Conservation (phyloP, 768 basidiomycete genomes). For the Trametes gibbosa region DNA sequence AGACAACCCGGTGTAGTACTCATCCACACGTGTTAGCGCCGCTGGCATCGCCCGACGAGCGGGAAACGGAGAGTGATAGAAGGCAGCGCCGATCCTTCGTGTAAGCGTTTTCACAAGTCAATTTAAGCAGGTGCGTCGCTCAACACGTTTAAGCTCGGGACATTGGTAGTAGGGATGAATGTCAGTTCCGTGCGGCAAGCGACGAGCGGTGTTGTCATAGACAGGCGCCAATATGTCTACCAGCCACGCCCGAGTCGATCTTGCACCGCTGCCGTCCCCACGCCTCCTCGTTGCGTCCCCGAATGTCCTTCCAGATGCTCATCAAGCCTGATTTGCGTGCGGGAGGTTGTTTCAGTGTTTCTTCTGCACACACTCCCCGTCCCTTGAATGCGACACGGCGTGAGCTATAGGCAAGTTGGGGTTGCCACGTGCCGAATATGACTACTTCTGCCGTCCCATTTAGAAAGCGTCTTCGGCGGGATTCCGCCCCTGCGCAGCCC, state of each 20-base stretch:
- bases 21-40: no score
- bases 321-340: neutral
- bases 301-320: conserved; percentile 2
- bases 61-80: conserved; percentile 1
- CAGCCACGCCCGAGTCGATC: neutral
- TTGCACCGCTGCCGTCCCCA: neutral
- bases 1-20: no score
- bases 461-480: conserved; percentile 2
- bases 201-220: conserved; percentile 5
- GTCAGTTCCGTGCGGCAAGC: conserved; percentile 1
- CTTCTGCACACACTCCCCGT: neutral
- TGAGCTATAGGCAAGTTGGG: conserved; percentile 8
- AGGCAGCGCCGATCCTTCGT: neutral
- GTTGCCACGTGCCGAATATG: conserved; percentile 19
- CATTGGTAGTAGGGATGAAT: neutral
- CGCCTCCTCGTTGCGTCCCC: neutral
- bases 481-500: neutral
- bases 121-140: neutral
- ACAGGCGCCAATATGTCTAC: neutral
- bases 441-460: conserved; percentile 16
- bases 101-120: neutral
- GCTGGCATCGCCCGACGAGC: neutral
- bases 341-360: neutral
- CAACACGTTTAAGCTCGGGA: neutral
- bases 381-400: conserved; percentile 6